phyloP scores from a whole-genome alignment of 176 grass and related monocot genomes.

The Oryza longistaminata region DNA sequence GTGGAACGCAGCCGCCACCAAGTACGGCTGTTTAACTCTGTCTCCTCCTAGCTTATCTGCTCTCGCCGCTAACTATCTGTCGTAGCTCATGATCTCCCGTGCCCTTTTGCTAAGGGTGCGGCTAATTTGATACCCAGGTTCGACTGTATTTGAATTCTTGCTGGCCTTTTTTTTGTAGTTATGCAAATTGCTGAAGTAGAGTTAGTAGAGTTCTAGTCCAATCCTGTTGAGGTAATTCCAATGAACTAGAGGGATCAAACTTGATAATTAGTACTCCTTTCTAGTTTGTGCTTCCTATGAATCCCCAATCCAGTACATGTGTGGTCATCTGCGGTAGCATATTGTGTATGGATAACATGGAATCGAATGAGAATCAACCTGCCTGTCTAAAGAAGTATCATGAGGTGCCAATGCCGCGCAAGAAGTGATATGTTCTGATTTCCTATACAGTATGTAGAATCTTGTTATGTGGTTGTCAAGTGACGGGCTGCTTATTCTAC shows the following conservation, averaged over 20 bases:
- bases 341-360: neutral
- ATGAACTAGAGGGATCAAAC: neutral
- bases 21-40: slow-evolving; percentile 34
- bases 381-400: neutral
- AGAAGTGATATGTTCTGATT: neutral
- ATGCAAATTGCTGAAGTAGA: neutral
- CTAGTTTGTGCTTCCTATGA: neutral
- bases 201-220: neutral
- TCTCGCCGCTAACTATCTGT: neutral
- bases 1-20: slow-evolving; percentile 45
- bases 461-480: neutral
- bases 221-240: neutral
- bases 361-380: neutral
- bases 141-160: neutral
- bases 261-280: neutral
- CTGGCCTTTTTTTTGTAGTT: neutral
- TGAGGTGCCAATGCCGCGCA: neutral
- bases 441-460: neutral
- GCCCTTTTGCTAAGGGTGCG: neutral
- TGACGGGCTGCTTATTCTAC: neutral
- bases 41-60: neutral
- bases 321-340: neutral
- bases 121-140: neutral
- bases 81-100: neutral
- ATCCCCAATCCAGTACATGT: neutral